phyloP scores from a whole-genome alignment of 495 filamentous ascomycete genomes.

The Penicillium alfredii region DNA sequence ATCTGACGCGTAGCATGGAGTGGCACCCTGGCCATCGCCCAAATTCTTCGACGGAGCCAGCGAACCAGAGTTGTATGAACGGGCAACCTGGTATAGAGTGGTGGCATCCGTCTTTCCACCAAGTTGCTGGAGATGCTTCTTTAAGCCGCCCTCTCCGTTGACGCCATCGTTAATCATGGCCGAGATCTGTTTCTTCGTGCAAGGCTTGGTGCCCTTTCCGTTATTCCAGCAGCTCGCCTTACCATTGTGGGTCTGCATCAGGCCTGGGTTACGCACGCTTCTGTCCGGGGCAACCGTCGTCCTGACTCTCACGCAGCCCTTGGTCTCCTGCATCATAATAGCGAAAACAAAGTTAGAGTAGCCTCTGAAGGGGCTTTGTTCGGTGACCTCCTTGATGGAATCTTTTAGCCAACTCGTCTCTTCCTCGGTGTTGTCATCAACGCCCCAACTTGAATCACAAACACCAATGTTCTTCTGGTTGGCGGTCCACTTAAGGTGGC shows the following conservation, averaged over 20 bases:
- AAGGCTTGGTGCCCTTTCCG: constrained; percentile 33
- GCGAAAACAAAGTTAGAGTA: constrained; percentile 55
- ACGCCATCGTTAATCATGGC: constrained; percentile 48
- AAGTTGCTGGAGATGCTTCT: constrained; percentile 25
- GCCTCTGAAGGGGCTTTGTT: constrained; percentile 28
- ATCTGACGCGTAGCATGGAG: constrained; percentile 52
- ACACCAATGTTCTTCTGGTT: constrained; percentile 37
- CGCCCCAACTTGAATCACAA: constrained; percentile 39
- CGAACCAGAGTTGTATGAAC: constrained; percentile 55
- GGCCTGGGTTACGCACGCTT: constrained; percentile 47
- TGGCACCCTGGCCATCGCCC: constrained; percentile 40
- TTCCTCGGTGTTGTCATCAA: constrained; percentile 30
- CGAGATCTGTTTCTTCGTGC: constrained; percentile 36
- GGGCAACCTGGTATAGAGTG: constrained; percentile 45
- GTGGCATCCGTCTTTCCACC: constrained; percentile 24
- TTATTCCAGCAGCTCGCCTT: constrained; percentile 38
- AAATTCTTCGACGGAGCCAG: constrained; percentile 41
- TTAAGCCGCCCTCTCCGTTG: constrained; percentile 41
- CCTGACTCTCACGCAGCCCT: constrained; percentile 50
- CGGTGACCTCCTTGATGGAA: constrained; percentile 35
- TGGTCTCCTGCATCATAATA: constrained; percentile 54
- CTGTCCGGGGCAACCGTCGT: constrained; percentile 42
- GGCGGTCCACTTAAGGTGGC: constrained; percentile 28
- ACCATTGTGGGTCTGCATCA: constrained; percentile 52
- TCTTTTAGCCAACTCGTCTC: constrained; percentile 38